Percentiles rank a stretch among this genome's conserved stretches.
phyloP scores from a whole-genome alignment of 352 stramenopile genomes.

The Phytopythium aichiense region DNA sequence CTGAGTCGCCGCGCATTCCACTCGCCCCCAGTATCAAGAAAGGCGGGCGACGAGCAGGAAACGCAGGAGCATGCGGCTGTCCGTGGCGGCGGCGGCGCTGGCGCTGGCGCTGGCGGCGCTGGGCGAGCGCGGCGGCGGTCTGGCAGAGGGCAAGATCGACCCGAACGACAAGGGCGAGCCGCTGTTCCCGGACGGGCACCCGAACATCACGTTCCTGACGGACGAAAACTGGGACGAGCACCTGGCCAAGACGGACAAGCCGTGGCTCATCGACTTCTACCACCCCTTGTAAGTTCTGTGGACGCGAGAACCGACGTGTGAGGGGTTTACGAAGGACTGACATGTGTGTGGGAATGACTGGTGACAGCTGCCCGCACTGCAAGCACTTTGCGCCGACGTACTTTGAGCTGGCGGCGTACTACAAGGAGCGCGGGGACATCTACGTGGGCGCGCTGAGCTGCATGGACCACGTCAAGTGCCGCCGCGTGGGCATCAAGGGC shows the following conservation, averaged over 20 bases:
- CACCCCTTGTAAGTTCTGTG: constrained; percentile 66
- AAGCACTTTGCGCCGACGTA: constrained; percentile 72
- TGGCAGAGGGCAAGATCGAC: constrained; percentile 35
- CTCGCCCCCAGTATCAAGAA: background rate
- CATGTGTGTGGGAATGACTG: too few relatives aligned
- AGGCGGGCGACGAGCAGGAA: background rate
- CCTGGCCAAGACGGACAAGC: constrained; percentile 69
- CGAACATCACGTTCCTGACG: constrained; percentile 85
- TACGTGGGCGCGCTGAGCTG: constrained; percentile 78
- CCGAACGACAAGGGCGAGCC: constrained; percentile 74
- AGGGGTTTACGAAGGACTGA: background rate
- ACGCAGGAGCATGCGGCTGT: constrained; percentile 9
- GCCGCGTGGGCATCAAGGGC: constrained; percentile 68
- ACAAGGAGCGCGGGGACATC: constrained; percentile 61
- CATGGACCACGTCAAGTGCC: constrained; percentile 86
- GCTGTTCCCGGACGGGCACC: constrained; percentile 75
- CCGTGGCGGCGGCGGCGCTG: constrained; percentile 13
- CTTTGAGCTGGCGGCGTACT: constrained; percentile 61
- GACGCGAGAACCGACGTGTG: too few relatives aligned
- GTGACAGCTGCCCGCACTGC: constrained; percentile 67
- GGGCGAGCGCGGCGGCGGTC: constrained; percentile 9
- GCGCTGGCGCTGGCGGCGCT: constrained; percentile 12
- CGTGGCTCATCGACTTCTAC: constrained; percentile 85
- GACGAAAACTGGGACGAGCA: constrained; percentile 79
- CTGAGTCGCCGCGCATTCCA: background rate